Conservation (phyloP, 495 filamentous ascomycete genomes). For the Aspergillus ostianus region DNA sequence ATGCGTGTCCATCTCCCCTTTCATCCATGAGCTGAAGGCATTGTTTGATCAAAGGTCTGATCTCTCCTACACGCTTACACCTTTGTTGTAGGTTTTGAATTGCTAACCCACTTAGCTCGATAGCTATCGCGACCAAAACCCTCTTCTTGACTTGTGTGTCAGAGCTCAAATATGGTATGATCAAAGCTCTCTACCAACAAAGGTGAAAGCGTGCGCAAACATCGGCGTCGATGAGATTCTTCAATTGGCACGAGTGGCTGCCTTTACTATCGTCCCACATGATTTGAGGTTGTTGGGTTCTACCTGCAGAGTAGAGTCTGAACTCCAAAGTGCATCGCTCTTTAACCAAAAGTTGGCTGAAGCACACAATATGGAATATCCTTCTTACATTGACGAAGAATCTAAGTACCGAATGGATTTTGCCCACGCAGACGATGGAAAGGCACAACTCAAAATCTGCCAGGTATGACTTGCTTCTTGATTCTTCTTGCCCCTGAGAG, state of each 20-base stretch:
- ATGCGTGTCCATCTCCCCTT: constrained; percentile 13
- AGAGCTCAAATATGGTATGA: constrained; percentile 8
- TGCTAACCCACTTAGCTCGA: not conserved
- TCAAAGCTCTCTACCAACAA: not conserved
- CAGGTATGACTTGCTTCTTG: not conserved
- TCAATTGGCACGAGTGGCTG: constrained; percentile 8
- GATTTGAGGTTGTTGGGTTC: not conserved
- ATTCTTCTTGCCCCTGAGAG: not conserved
- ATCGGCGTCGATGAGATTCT: constrained; percentile 6
- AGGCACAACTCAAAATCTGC: not conserved
- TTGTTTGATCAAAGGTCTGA: not conserved
- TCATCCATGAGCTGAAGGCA: constrained; percentile 5
- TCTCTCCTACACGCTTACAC: not conserved
- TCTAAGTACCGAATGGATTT: constrained; percentile 5
- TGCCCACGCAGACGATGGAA: constrained; percentile 3
- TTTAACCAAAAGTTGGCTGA: too few relatives aligned
- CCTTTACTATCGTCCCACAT: constrained; percentile 5
- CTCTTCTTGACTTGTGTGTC: not conserved
- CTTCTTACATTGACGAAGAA: constrained; percentile 10
- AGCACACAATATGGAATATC: not conserved
- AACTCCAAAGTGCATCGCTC: not conserved
- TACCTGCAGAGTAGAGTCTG: not conserved
- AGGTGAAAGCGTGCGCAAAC: constrained; percentile 9
- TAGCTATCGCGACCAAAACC: constrained; percentile 4
- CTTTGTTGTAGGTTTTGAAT: not conserved